Percentiles rank a stretch among this genome's conserved stretches.
Evolutionary conservation across 176 grass and related monocot genomes (phyloP).

Genomic region (Eleusine coracana): DNA sequence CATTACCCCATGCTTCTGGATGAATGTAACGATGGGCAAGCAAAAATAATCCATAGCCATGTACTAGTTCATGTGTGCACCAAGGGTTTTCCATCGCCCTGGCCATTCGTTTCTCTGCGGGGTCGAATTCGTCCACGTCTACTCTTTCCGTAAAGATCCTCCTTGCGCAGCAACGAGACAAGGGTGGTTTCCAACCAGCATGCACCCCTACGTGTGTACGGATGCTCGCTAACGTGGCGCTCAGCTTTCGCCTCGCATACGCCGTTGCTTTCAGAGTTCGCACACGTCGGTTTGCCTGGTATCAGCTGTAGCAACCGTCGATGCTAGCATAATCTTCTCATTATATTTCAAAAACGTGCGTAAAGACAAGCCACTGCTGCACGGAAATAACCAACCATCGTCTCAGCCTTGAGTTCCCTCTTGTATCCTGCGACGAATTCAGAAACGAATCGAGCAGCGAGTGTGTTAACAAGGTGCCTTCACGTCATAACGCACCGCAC

Average conservation of each 20-base stretch:
- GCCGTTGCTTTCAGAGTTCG: conserved; percentile 41
- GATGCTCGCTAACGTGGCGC: neutral
- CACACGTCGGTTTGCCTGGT: neutral
- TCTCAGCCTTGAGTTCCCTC: neutral
- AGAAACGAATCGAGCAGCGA: neutral
- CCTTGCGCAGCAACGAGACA: conserved; percentile 18
- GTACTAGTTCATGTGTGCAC: conserved; percentile 18
- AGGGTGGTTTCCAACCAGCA: neutral
- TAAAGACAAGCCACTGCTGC: neutral
- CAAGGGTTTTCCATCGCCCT: conserved; percentile 25
- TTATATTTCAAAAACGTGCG: neutral
- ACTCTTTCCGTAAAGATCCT: conserved; percentile 32
- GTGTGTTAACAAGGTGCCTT: conserved; percentile 17
- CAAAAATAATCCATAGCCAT: neutral
- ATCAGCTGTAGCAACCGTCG: neutral
- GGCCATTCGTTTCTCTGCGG: neutral
- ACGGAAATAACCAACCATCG: neutral
- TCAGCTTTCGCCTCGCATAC: neutral
- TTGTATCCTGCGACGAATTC: conserved; percentile 16
- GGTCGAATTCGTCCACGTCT: conserved; percentile 26
- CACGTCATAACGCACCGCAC: conserved; percentile 47
- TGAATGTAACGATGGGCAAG: neutral
- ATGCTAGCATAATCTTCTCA: neutral
- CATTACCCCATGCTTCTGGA: neutral
- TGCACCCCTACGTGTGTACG: neutral